These are phyloP conservation scores for Macaranga tanarius DNA, from an alignment of 441 rosid genomes.

Conservation along the genomic window DNA sequence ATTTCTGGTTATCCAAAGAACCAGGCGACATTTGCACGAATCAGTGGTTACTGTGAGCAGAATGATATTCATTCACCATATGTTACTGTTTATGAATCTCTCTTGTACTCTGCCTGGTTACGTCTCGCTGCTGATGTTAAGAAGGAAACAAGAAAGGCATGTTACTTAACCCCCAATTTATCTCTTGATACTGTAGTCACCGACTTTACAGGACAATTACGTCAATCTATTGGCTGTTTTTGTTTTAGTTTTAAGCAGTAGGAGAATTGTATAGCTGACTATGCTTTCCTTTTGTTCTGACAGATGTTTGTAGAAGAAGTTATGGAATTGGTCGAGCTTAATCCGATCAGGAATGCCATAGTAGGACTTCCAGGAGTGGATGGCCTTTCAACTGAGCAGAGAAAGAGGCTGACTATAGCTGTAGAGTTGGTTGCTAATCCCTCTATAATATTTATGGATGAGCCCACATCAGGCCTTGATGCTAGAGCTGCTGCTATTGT, in stretches of 20 bases:
- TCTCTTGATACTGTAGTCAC: no score
- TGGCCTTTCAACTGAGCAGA: constrained; percentile 59
- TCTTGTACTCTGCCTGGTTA: constrained; percentile 72
- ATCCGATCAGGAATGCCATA: constrained; percentile 5
- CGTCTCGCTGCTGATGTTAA: constrained; percentile 61
- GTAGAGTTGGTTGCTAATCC: constrained; percentile 88
- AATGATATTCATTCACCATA: constrained; percentile 76
- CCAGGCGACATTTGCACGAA: constrained; percentile 68
- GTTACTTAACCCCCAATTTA: background rate
- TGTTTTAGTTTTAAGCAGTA: background rate
- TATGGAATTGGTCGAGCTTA: constrained; percentile 15
- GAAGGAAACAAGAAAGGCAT: constrained; percentile 48
- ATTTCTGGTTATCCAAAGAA: constrained; percentile 75
- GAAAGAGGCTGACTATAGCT: constrained; percentile 76
- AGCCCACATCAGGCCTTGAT: constrained; percentile 84
- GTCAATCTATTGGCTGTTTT: background rate
- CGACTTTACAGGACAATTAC: background rate
- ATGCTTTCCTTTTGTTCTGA: background rate
- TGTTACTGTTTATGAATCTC: constrained; percentile 66
- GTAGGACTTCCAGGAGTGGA: constrained; percentile 17
- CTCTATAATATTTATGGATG: constrained; percentile 80
- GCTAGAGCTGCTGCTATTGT: constrained; percentile 92
- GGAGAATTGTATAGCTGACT: background rate
- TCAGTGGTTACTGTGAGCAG: constrained; percentile 78
- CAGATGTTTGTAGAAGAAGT: constrained; percentile 23